A percentile compares a stretch with the other conserved stretches of the same genome.
Evolutionary conservation across 352 stramenopile genomes (phyloP).

Genomic region (Globisporangium viniferum): DNA sequence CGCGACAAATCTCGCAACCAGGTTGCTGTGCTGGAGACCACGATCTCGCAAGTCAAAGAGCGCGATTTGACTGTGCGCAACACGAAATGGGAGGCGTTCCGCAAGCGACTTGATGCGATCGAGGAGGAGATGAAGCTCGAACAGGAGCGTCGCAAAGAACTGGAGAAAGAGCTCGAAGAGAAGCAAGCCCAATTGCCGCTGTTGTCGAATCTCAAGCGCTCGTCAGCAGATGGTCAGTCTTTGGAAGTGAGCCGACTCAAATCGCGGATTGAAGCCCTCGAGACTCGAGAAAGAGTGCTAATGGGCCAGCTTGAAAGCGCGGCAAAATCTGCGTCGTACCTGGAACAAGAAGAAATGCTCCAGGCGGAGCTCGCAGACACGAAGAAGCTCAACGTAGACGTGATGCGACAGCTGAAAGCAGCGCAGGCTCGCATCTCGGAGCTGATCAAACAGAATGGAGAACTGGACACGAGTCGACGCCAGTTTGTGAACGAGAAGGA

Average conservation of each 20-base stretch:
- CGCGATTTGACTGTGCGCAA: conserved; percentile 60
- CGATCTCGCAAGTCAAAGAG: conserved; percentile 49
- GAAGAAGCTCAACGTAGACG: conserved; percentile 40
- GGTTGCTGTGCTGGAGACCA: conserved; percentile 41
- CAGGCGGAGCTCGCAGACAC: conserved; percentile 29
- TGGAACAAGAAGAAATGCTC: conserved; percentile 26
- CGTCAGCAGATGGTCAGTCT: conserved; percentile 18
- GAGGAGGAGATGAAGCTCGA: conserved; percentile 61
- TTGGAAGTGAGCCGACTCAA: conserved; percentile 44
- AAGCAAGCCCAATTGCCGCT: conserved; percentile 34
- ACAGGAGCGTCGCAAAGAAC: conserved; percentile 45
- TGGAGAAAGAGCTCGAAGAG: conserved; percentile 66
- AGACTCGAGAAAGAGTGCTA: conserved; percentile 64
- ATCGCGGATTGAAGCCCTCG: conserved; percentile 56
- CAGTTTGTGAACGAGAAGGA: conserved; percentile 43
- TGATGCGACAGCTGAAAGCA: conserved; percentile 45
- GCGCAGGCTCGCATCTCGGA: conserved; percentile 42
- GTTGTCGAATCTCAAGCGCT: conserved; percentile 13
- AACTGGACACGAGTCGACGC: conserved; percentile 45
- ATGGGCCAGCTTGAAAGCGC: conserved; percentile 51
- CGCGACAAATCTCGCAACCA: conserved; percentile 36
- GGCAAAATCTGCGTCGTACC: conserved; percentile 20
- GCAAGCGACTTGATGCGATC: conserved; percentile 59
- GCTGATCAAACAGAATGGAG: conserved; percentile 38
- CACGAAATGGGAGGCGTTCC: conserved; percentile 67